phyloP scores from a whole-genome alignment of 2,329 filamentous ascomycete species.

The Aureobasidium sp. region DNA sequence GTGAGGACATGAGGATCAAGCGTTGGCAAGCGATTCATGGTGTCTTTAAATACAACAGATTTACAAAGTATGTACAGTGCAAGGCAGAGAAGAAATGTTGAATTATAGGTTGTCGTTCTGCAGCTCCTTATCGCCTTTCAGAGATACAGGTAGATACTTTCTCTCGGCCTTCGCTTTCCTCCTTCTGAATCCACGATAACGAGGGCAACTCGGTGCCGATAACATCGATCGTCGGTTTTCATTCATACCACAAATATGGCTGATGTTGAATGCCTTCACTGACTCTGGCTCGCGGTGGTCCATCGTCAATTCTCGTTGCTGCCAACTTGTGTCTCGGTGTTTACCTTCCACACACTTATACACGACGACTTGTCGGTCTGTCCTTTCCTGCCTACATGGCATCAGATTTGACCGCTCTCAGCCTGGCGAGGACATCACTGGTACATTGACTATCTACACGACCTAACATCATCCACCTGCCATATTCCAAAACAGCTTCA shows the following conservation, averaged over 20 bases:
- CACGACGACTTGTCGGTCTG: background rate
- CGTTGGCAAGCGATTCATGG: slow-evolving; percentile 10
- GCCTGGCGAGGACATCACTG: background rate
- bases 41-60: background rate
- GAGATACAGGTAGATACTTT: background rate
- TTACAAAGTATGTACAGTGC: background rate
- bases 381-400: background rate
- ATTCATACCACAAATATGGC: background rate
- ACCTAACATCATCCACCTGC: background rate
- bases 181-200: background rate
- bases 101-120: background rate
- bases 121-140: background rate
- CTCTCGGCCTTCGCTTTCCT: background rate
- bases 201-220: background rate
- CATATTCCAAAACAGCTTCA: background rate
- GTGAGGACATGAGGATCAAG: slow-evolving; percentile 11
- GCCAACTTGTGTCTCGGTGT: background rate
- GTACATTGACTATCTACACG: background rate
- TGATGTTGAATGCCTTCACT: too few species aligned
- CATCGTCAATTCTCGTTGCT: background rate
- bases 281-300: too few species aligned
- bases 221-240: background rate
- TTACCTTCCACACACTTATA: background rate
- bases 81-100: background rate
- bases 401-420: background rate